These are phyloP conservation scores for Sordariomycetes sp. DNA, from an alignment of 2,329 filamentous ascomycete species.

Conservation along the genomic window DNA sequence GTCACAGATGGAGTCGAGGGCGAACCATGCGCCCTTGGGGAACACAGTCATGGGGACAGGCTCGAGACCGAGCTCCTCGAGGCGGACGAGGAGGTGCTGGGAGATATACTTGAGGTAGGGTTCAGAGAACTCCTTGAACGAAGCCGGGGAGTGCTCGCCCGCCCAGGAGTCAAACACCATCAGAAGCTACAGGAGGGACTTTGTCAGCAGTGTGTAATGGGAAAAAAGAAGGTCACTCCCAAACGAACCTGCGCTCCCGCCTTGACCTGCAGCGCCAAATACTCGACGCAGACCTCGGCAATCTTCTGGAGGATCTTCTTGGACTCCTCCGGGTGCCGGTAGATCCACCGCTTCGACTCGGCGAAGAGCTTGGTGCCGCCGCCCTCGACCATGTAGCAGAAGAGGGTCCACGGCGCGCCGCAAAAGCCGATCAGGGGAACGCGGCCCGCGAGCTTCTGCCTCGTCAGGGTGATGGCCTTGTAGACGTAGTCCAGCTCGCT, in stretches of 20 bases:
- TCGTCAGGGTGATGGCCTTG: slow-evolving; percentile 83
- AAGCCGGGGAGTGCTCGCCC: slow-evolving; percentile 74
- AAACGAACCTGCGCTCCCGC: slow-evolving; percentile 75
- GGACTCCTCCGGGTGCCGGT: slow-evolving; percentile 71
- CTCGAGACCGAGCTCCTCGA: slow-evolving; percentile 65
- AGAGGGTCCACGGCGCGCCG: slow-evolving; percentile 89
- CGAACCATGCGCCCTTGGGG: slow-evolving; percentile 95
- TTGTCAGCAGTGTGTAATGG: neutral
- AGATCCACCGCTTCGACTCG: slow-evolving; percentile 94
- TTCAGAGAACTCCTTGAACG: slow-evolving; percentile 76
- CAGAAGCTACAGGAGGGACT: slow-evolving; percentile 46
- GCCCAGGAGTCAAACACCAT: slow-evolving; percentile 99
- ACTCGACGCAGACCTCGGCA: slow-evolving; percentile 86
- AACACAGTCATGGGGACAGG: slow-evolving; percentile 95
- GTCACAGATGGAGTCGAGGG: slow-evolving; percentile 75
- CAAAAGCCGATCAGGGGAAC: slow-evolving; percentile 96
- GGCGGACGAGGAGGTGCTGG: slow-evolving; percentile 61
- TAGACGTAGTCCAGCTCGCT: slow-evolving; percentile 89
- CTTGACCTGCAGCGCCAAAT: slow-evolving; percentile 82
- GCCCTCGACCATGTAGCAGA: slow-evolving; percentile 99
- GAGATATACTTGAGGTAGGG: slow-evolving; percentile 83
- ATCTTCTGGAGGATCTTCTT: slow-evolving; percentile 84
- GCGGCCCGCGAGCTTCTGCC: slow-evolving; percentile 75
- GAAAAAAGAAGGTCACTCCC: neutral
- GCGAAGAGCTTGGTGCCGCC: slow-evolving; percentile 93